phyloP scores from a whole-genome alignment of 192 early-diverging fungal genomes.

The Paraglomus occultum region DNA sequence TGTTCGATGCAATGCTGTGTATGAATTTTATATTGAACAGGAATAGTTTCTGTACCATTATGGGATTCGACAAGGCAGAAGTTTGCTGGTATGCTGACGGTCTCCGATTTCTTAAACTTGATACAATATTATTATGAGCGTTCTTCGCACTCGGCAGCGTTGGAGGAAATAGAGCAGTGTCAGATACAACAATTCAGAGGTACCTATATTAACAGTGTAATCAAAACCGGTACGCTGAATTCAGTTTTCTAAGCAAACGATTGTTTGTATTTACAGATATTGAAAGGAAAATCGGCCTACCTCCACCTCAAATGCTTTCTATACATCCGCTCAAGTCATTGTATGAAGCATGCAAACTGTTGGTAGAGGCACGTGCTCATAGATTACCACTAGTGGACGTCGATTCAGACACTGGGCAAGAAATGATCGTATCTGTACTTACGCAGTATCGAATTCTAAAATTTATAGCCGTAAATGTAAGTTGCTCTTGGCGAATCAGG shows the following conservation, averaged over 20 bases:
- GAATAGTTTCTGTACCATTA: constrained; percentile 90
- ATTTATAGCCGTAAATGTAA: constrained; percentile 82
- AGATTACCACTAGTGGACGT: constrained; percentile 87
- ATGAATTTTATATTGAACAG: constrained; percentile 44
- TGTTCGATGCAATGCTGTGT: not conserved
- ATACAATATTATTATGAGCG: constrained; percentile 90
- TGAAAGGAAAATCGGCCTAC: constrained; percentile 54
- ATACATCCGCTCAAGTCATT: constrained; percentile 84
- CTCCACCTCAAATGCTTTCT: constrained; percentile 65
- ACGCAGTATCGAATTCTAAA: constrained; percentile 86
- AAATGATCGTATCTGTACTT: constrained; percentile 90
- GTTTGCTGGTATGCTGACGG: constrained; percentile 95
- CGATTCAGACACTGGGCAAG: constrained; percentile 66
- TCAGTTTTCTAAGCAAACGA: constrained; percentile 24
- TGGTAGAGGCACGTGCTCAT: constrained; percentile 82
- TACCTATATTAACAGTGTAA: constrained; percentile 28
- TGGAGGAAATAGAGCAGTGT: constrained; percentile 84
- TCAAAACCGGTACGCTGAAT: not conserved
- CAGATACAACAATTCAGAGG: constrained; percentile 67
- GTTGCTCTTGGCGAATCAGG: not conserved
- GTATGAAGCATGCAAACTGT: constrained; percentile 78
- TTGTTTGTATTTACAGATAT: constrained; percentile 50
- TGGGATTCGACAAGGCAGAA: constrained; percentile 78
- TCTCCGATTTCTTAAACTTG: constrained; percentile 93
- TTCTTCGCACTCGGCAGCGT: constrained; percentile 73